Base-by-base conservation (phyloP, 441 rosid species). In the Metrosideros polymorpha region DNA sequence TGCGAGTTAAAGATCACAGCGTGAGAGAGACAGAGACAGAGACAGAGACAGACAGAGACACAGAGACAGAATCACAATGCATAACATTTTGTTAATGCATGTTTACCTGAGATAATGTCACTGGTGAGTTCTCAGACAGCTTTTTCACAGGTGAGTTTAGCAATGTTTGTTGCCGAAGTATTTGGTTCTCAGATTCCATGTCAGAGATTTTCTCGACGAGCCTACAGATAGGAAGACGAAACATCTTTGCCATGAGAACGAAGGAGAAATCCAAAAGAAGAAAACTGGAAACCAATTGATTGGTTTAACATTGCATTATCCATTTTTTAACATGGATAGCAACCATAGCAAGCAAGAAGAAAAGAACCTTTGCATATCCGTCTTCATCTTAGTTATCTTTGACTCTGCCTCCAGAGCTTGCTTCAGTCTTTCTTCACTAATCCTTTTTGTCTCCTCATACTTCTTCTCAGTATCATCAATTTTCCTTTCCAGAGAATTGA, bases 181-280 rank as follows among this genome's bases (percentile, higher is more conserved):
- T 92, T 82, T 96, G 92, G 87, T 92, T 94, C 90, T 91, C 95
- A 49, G 94, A 89, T 91, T 96, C 98, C 91, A 95, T 93, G 90
- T 96, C 98, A 87, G 94, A 93, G 82, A 98, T 88, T 87, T 93
- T 96, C 92, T 95, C 99, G 87, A 93, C 95, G 56, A 98, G 95
- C 91, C 99, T 96, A 88, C 79, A 39, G 79, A 71, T 77, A 71
- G 47, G 47, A 39, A 71, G 47, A 39, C 22, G 25, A 39, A 71
- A 5, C n/a, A 2, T 52, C n/a, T 71, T 39, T 13, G 0, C 76
- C 71, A n/a, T 30, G 76, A 63, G 82, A 42, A 30, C 47, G 54
- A 54, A 86, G 79, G 54, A 43, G 55, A 71, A 35, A 71, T 39
- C 47, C 47, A 71, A 71, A 39, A 6, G 45, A 19, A 19, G 47